A percentile compares a stretch with the other conserved stretches of the same genome.
Evolutionary conservation across 306 rosid genomes (phyloP).

Genomic region (Lathyrus tuberosus): DNA sequence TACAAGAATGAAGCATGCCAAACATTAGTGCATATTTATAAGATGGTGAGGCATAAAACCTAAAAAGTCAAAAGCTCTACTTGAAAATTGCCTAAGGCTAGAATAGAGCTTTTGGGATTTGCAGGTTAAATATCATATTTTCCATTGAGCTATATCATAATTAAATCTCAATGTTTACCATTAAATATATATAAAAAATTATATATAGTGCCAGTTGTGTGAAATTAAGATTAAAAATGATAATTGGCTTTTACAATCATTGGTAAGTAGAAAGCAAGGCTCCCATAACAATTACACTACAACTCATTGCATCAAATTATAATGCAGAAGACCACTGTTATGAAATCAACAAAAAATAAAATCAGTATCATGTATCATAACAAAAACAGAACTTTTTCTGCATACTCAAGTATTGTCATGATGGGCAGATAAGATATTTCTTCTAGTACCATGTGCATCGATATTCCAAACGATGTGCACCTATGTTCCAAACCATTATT

Average conservation of each 20-base stretch:
- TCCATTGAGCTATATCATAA: slow-evolving; percentile 31
- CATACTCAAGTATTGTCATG: slow-evolving; percentile 17
- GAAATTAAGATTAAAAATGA: slow-evolving; percentile 18
- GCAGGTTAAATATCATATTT: slow-evolving; percentile 7
- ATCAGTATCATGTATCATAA: slow-evolving; percentile 13
- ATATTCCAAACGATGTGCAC: slow-evolving; percentile 30
- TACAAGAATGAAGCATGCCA: slow-evolving; percentile 35
- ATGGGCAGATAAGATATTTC: slow-evolving; percentile 14
- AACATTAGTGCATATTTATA: slow-evolving; percentile 1
- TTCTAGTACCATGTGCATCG: slow-evolving; percentile 21
- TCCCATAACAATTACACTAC: slow-evolving; percentile 27
- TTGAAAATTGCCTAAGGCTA: slow-evolving; percentile 30
- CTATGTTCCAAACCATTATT: slow-evolving; percentile 30
- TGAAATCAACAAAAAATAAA: slow-evolving; percentile 32
- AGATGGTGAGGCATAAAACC: slow-evolving; percentile 35
- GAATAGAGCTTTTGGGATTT: slow-evolving; percentile 20
- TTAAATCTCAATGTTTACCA: slow-evolving; percentile 10
- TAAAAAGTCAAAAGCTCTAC: slow-evolving; percentile 22
- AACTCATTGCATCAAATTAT: slow-evolving; percentile 25
- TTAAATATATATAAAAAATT: background rate
- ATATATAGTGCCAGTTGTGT: slow-evolving; percentile 15
- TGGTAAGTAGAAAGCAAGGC: slow-evolving; percentile 13
- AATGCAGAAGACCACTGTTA: slow-evolving; percentile 21
- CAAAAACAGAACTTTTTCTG: slow-evolving; percentile 27
- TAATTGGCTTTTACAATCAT: background rate